Evolutionary conservation across 495 filamentous ascomycete species (phyloP), one percentile per base, ranked within the genome.

Genomic region (Filosporella fistucella): DNA sequence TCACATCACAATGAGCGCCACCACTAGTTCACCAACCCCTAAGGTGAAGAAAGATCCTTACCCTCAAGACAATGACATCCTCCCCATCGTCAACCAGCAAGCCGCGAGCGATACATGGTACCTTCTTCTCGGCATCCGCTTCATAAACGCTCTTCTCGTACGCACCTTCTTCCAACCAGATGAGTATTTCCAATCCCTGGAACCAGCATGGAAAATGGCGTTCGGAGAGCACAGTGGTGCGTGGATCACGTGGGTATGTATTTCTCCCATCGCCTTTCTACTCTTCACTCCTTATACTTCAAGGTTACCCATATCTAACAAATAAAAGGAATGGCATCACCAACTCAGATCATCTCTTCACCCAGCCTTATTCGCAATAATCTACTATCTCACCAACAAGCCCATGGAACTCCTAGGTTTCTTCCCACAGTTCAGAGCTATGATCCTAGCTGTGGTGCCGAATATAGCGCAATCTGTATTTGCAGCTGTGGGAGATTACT

Each of bases 141-240:
- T 95, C 41, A 59, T 88, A 61, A 96, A 97, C 67, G 82, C 90
- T n/a, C 70, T 96, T 46, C 78, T 70, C 40, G 70, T 94, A 30
- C 74, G 80, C 40, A 97, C 93, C n/a, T 99, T 96, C 63, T 99
- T 99, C 70, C 93, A 99, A 64, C 93, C 93, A n/a, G 93, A 99
- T 69, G 93, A 99, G 63, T 97, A 87, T 71, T 99, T 90, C 55
- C 93, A 99, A 60, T 87, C 90, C 5, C 75, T 99, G 10, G 93
- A 99, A 62, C 94, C 93, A 29, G 93, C 93, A 52, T 97, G 91
- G 91, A 74, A 84, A 63, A 71, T 91, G 36, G 85, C 87, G 0
- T 97, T 96, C 68, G 91, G 89, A 8, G 52, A 63, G 12, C 62
- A 76, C 14, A 84, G 84, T 63, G 86, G 87, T 30, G 87, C 90